A percentile compares a stretch with the other conserved stretches of the same genome.
Evolutionary conservation across 371 early-diverging fungal genomes (phyloP).

Genomic region (Actinomucor elegans): DNA sequence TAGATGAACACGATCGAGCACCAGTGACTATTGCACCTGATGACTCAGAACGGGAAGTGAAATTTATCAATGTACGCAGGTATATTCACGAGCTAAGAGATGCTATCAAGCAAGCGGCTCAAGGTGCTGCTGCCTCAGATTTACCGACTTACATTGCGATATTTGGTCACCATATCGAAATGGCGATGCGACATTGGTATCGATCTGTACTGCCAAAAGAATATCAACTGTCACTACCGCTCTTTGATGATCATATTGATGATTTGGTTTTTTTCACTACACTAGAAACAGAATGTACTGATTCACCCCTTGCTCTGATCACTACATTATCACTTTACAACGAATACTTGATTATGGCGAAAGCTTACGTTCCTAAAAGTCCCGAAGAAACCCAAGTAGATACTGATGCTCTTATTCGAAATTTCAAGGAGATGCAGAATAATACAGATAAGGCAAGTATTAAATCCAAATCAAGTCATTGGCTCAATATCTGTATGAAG

Average conservation of each 20-base stretch:
- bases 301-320: constrained; percentile 14
- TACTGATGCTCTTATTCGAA: not conserved
- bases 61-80: constrained; percentile 11
- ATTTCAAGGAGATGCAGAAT: not conserved
- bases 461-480: not conserved
- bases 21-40: constrained; percentile 1
- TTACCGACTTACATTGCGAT: constrained; percentile 19
- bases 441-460: not conserved
- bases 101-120: constrained; percentile 10
- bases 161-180: constrained; percentile 37
- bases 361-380: constrained; percentile 15
- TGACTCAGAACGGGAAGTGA: constrained; percentile 19
- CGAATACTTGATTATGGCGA: constrained; percentile 22
- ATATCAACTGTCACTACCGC: constrained; percentile 23
- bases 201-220: constrained; percentile 14
- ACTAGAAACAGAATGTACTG: constrained; percentile 16
- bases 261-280: constrained; percentile 17
- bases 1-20: not conserved
- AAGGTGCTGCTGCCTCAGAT: not conserved
- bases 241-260: constrained; percentile 28
- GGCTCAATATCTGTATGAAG: constrained; percentile 6
- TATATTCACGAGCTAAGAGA: constrained; percentile 6
- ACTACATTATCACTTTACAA: constrained; percentile 26
- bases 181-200: constrained; percentile 42
- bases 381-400: not conserved